Evolutionary conservation across 768 basidiomycete genomes (phyloP).

Genomic region (Termitomyces sp.): DNA sequence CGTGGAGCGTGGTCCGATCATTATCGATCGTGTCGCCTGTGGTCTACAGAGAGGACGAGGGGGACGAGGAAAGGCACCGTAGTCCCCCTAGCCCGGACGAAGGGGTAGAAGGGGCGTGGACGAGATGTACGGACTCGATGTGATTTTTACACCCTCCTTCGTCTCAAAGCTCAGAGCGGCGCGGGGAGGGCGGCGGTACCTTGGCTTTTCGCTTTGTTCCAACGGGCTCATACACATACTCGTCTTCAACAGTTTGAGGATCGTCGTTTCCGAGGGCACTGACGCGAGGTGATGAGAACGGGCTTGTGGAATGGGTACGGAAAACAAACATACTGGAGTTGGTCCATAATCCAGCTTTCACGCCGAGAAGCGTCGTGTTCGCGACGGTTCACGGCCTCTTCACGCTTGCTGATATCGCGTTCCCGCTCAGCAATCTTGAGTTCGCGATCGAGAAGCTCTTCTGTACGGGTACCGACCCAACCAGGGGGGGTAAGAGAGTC

Average conservation of each 20-base stretch:
- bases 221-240: slow-evolving; percentile 71
- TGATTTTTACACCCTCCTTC: slow-evolving; percentile 66
- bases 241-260: slow-evolving; percentile 67
- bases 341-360: slow-evolving; percentile 91
- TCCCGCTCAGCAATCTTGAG: slow-evolving; percentile 82
- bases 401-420: slow-evolving; percentile 80
- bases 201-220: slow-evolving; percentile 74
- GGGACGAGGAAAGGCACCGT: slow-evolving; percentile 72
- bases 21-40: slow-evolving; percentile 24
- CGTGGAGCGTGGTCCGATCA: slow-evolving; percentile 29
- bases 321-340: slow-evolving; percentile 59
- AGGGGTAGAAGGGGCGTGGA: slow-evolving; percentile 53
- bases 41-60: slow-evolving; percentile 49
- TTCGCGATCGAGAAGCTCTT: slow-evolving; percentile 81
- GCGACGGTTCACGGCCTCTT: slow-evolving; percentile 78
- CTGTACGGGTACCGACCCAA: slow-evolving; percentile 74
- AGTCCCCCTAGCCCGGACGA: slow-evolving; percentile 91
- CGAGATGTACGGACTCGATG: slow-evolving; percentile 70
- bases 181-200: slow-evolving; percentile 82
- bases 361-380: slow-evolving; percentile 86
- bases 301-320: background rate
- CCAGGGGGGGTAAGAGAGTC: slow-evolving; percentile 72
- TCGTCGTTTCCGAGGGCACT: slow-evolving; percentile 68
- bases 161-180: slow-evolving; percentile 93
- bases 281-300: slow-evolving; percentile 1